Evolutionary conservation across 108 stramenopile genomes (phyloP).

Genomic region (Schizochytrium sp.): DNA sequence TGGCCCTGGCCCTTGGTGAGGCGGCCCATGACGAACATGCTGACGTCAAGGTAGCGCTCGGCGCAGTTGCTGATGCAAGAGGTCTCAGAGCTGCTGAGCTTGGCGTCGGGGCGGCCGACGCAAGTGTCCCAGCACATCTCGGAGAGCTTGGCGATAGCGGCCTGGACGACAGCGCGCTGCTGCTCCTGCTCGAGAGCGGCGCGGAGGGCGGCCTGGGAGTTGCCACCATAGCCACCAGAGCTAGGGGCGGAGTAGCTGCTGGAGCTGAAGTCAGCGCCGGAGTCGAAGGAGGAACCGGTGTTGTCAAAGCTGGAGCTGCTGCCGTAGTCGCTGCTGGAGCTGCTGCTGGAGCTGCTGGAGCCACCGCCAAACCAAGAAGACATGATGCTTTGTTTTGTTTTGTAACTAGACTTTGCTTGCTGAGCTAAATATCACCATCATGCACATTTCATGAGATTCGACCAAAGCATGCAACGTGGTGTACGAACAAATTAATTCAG

Average conservation of each 20-base stretch:
- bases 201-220: constrained; percentile 47
- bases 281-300: constrained; percentile 32
- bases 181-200: constrained; percentile 60
- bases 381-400: not conserved
- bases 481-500: too few species aligned
- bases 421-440: too few species aligned
- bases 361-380: constrained; percentile 37
- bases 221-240: not conserved
- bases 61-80: constrained; percentile 55
- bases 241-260: constrained; percentile 8
- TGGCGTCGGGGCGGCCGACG: constrained; percentile 59
- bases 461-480: too few species aligned
- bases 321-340: constrained; percentile 16
- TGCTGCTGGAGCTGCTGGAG: not conserved
- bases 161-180: constrained; percentile 52
- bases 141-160: constrained; percentile 60
- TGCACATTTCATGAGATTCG: too few species aligned
- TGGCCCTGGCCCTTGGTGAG: constrained; percentile 51
- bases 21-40: constrained; percentile 57
- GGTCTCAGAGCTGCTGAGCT: constrained; percentile 60
- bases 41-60: constrained; percentile 46
- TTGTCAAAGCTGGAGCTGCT: constrained; percentile 9
- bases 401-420: too few species aligned
- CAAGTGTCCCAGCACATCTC: constrained; percentile 61
- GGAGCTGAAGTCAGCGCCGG: not conserved